Percentiles rank a stretch among this genome's conserved stretches.
These are phyloP conservation scores for Cladophialophora carrionii DNA, from an alignment of 2,329 filamentous ascomycete species.

Conservation along the genomic window DNA sequence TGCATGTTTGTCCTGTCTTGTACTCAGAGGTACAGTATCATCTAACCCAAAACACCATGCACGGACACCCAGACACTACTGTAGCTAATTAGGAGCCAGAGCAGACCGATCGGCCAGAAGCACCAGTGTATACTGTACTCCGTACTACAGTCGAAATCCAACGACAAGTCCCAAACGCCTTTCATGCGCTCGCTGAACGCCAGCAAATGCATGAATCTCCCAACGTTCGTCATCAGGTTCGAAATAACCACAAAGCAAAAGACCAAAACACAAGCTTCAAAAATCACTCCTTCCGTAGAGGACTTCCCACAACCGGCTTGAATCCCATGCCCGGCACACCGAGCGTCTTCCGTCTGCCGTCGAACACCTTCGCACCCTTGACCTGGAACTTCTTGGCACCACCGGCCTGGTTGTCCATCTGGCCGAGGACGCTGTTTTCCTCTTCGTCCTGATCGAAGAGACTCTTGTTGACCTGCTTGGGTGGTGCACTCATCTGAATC, in stretches of 20 bases:
- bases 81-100: too few species aligned
- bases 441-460: conserved; percentile 47
- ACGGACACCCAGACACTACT: too few species aligned
- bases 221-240: neutral
- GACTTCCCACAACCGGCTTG: conserved; percentile 74
- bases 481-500: conserved; percentile 59
- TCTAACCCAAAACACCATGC: too few species aligned
- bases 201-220: too few species aligned
- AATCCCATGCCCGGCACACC: conserved; percentile 60
- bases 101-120: too few species aligned
- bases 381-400: conserved; percentile 29
- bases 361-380: conserved; percentile 62
- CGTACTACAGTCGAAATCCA: too few species aligned
- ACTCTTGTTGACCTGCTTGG: conserved; percentile 53
- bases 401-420: conserved; percentile 17
- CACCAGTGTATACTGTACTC: too few species aligned
- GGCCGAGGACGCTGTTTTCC: conserved; percentile 26
- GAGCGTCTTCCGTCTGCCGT: conserved; percentile 71
- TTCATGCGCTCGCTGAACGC: too few species aligned
- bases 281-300: conserved; percentile 52
- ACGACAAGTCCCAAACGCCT: too few species aligned
- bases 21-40: too few species aligned
- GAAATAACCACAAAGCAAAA: too few species aligned
- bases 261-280: neutral
- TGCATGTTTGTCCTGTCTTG: too few species aligned